Evolutionary conservation across 768 basidiomycete species (phyloP), one percentile per base, ranked within the genome.

Genomic region (Suillus cothurnatus): DNA sequence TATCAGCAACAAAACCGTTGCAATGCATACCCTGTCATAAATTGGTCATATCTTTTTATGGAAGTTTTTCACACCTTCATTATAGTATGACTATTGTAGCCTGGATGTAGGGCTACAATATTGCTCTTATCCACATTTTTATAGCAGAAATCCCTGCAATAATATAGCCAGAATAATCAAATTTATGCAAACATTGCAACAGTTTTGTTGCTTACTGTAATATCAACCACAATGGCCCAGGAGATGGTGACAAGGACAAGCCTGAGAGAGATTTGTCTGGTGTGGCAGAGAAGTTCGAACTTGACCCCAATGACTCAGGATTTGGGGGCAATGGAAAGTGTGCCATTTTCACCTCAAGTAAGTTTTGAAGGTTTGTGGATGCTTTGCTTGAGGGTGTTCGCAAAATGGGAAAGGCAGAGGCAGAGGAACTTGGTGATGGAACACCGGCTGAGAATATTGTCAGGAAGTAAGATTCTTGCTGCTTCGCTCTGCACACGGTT

Each of bases 311-410:
- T n/a, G 21, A 45, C 21, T 32, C 19, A 4, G 58, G 55, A 56
- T 56, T 36, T 1, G 21, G 58, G 26, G 15, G n/a, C 14, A 15
- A 23, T 19, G 14, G 28, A n/a, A 23, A 34, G 34, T 4, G 9
- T 6, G 0, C 49, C 17, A 15, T 32, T 21, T 62, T 34, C 31
- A 32, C 43, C 14, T 26, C 34, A 3, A 47, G n/a, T 7, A 64
- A 34, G 31, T 64, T 26, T 57, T 64, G 63, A 32, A 64, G 32
- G 26, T 60, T 39, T 32, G 41, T 64, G 39, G 57, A 64, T 45
- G 19, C 26, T 1, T 36, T 19, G 7, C 43, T 64, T 23, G 31
- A 64, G 36, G 32, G 34, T 19, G 19, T 64, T n/a, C 43, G 31
- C n/a, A 43, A 36, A 19, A 21, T 26, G 39, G 63, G n/a, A 34